phyloP scores from a whole-genome alignment of 441 rosid species.

The Theobroma grandiflorum region DNA sequence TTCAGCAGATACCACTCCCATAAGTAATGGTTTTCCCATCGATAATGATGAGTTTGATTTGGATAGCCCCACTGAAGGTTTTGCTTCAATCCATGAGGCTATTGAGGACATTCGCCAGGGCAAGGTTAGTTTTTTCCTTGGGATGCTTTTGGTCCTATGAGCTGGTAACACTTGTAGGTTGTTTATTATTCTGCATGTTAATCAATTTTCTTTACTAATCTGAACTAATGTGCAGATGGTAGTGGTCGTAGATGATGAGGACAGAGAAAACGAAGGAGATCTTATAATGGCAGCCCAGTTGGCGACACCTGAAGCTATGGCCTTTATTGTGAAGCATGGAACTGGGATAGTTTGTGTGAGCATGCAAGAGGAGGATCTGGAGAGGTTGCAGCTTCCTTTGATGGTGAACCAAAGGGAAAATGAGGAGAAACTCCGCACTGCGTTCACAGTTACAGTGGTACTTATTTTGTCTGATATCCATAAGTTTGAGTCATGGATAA shows the following conservation, averaged over 20 bases:
- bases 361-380: constrained; percentile 81
- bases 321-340: constrained; percentile 91
- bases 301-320: constrained; percentile 95
- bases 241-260: constrained; percentile 93
- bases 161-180: neutral
- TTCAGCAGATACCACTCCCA: constrained; percentile 55
- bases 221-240: constrained; percentile 65
- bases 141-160: constrained; percentile 14
- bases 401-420: constrained; percentile 86
- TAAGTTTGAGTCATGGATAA: neutral
- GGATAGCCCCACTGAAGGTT: constrained; percentile 78
- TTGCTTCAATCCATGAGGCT: constrained; percentile 85
- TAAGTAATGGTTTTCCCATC: constrained; percentile 47
- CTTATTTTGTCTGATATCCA: constrained; percentile 20
- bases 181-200: neutral
- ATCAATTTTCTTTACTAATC: constrained; percentile 17
- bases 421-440: constrained; percentile 86
- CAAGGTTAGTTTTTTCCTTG: constrained; percentile 59
- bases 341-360: constrained; percentile 95
- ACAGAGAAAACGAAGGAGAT: constrained; percentile 97
- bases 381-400: constrained; percentile 84
- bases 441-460: constrained; percentile 97
- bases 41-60: constrained; percentile 71
- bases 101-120: constrained; percentile 92
- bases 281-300: constrained; percentile 88